Base-by-base conservation (phyloP, 2,329 filamentous ascomycete genomes). In the Stagonosporopsis rhizophila region DNA sequence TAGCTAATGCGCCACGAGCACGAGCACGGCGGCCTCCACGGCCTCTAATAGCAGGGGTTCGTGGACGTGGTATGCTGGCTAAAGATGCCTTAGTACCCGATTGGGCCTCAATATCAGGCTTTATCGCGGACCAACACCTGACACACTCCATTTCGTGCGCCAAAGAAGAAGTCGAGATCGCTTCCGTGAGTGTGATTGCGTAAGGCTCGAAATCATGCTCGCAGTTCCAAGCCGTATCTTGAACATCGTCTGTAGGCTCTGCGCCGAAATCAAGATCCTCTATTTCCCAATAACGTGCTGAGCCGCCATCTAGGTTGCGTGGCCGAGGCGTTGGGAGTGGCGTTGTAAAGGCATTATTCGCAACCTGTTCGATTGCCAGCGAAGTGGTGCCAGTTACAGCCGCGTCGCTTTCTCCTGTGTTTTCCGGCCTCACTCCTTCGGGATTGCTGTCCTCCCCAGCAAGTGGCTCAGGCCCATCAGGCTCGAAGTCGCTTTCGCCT, bases 241-340 rank as follows among this genome's bases (percentile, higher is more conserved):
- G 49, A 11, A 51, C 34, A 19, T 69, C 59, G 23, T 75, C 68
- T 1, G 59, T 63, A 4, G 76, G 76, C 51, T 79, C 76, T 0
- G 68, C 64, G 27, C 76, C 76, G 42, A 79, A 78, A 55, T 77
- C 52, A 0, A 70, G 39, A 20, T 59, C 62, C 28, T 60, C 46
- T 0, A 56, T 12, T 39, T 66, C 69, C 77, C 77, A 78, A 52
- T 71, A 69, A 1, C 30, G 32, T 1, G 55, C 44, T 12, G 67
- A 59, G 17, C 74, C 71, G 6, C 56, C 70, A 37, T 78, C 76
- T 2, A 78, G 68, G 45, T 79, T 77, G 15, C 55, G 57, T 17
- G 48, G 47, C 23, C 58, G 62, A 17, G 40, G 48, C 14, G 42
- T 17, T n/a, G 46, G 20, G 37, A 40, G 46, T 22, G 58, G 23